These are phyloP conservation scores for Goffeauzyma gilvescens DNA, from an alignment of 768 basidiomycete species.

Conservation along the genomic window DNA sequence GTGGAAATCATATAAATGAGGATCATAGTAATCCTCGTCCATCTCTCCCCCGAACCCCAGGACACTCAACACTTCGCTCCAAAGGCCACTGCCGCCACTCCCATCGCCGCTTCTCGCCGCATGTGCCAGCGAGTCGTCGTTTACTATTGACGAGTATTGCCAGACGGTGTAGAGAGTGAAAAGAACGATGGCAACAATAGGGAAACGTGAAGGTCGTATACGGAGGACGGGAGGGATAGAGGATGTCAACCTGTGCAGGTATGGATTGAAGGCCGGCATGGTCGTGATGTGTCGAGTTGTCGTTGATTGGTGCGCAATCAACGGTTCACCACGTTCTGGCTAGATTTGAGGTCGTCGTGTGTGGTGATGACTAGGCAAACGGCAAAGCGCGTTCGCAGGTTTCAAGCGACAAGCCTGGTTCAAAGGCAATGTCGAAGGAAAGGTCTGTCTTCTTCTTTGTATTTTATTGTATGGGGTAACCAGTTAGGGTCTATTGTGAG, in stretches of 20 bases:
- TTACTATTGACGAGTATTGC: conserved; percentile 4
- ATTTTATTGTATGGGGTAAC: too few species aligned
- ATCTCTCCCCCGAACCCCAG: not conserved
- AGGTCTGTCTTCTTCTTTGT: too few species aligned
- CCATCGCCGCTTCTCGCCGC: not conserved
- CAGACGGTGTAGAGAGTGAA: conserved; percentile 5
- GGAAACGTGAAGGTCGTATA: conserved; percentile 12
- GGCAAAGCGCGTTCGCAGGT: too few species aligned
- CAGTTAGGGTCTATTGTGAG: too few species aligned
- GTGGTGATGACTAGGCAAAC: too few species aligned
- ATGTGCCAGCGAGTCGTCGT: not conserved
- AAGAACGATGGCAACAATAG: conserved; percentile 11
- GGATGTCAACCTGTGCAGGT: not conserved
- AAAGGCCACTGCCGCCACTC: not conserved
- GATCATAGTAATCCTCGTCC: not conserved
- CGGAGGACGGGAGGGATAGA: conserved; percentile 5
- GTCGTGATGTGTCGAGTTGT: too few species aligned
- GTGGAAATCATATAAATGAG: conserved; percentile 6
- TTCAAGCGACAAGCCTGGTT: too few species aligned
- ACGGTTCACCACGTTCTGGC: too few species aligned
- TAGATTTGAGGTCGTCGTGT: too few species aligned
- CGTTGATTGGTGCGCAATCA: too few species aligned
- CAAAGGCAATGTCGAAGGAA: too few species aligned
- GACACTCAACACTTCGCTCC: not conserved
- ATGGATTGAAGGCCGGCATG: conserved; percentile 1